Conservation (phyloP, 495 filamentous ascomycete species). For the Aspergillus campestris region DNA sequence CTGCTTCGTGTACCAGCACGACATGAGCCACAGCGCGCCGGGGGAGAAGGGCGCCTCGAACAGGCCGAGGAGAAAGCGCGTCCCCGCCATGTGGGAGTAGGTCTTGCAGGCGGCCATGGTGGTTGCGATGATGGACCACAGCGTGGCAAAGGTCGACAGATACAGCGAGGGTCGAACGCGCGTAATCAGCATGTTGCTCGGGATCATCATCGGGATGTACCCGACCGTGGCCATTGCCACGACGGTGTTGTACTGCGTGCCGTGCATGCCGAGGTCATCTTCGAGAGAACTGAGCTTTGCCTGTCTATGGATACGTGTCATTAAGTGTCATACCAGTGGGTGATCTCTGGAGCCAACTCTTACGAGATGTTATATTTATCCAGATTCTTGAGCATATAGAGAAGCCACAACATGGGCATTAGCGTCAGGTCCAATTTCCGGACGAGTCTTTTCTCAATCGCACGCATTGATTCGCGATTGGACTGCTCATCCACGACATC, state of each 20-base stretch:
- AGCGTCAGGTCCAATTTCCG: too few relatives aligned
- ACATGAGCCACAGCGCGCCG: slow-evolving; percentile 33
- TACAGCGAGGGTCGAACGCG: slow-evolving; percentile 26
- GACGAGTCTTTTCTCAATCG: too few relatives aligned
- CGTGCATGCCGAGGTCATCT: slow-evolving; percentile 36
- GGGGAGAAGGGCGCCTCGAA: slow-evolving; percentile 45
- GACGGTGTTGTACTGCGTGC: slow-evolving; percentile 46
- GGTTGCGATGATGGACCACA: slow-evolving; percentile 55
- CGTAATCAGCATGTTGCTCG: slow-evolving; percentile 53
- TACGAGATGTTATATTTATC: too few relatives aligned
- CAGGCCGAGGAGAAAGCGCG: slow-evolving; percentile 64
- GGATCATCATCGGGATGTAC: slow-evolving; percentile 51
- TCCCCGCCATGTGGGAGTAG: slow-evolving; percentile 51
- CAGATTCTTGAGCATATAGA: too few relatives aligned
- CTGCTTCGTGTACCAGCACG: slow-evolving; percentile 44
- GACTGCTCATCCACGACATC: too few relatives aligned
- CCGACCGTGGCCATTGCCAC: slow-evolving; percentile 64
- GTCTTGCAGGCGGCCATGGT: slow-evolving; percentile 49
- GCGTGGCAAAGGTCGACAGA: slow-evolving; percentile 20
- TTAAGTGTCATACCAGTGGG: too few relatives aligned
- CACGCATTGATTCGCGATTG: too few relatives aligned
- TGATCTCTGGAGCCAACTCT: too few relatives aligned
- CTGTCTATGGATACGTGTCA: slow-evolving; percentile 1
- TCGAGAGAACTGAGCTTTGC: slow-evolving; percentile 37
- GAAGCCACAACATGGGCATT: too few relatives aligned